These are phyloP conservation scores for Arachis stenosperma DNA, from an alignment of 306 rosid species.

Conservation along the genomic window DNA sequence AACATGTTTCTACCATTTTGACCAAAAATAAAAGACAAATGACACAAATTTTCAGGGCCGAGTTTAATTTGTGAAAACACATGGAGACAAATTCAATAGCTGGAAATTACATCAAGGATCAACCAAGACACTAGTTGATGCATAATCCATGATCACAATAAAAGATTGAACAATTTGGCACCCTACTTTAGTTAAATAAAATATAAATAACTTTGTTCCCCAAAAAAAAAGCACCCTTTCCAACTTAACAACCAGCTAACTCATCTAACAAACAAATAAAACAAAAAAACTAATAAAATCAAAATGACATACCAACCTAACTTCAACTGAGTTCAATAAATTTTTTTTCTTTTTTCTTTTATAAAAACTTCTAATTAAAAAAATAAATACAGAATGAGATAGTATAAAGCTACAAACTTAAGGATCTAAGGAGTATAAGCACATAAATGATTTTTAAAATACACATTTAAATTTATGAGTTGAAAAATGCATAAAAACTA, in stretches of 20 bases:
- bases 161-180: background rate
- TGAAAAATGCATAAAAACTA: conserved; percentile 1
- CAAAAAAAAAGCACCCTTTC: conserved; percentile 5
- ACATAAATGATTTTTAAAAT: background rate
- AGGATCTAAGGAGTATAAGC: conserved; percentile 28
- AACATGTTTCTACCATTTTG: conserved; percentile 13
- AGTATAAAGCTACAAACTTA: background rate
- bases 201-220: background rate
- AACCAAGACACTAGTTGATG: conserved; percentile 2
- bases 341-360: too few species aligned
- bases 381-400: background rate
- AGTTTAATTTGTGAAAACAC: background rate
- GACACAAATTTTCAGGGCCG: background rate
- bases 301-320: conserved; percentile 7
- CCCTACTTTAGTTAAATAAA: conserved; percentile 1
- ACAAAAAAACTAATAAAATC: background rate
- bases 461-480: background rate
- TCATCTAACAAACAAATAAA: background rate
- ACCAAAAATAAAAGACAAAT: background rate
- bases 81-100: background rate
- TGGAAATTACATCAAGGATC: conserved; percentile 23
- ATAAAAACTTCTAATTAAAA: background rate
- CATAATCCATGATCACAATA: background rate
- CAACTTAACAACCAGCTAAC: conserved; percentile 7
- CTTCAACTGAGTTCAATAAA: background rate